Conservation (phyloP, 495 filamentous ascomycete genomes). For the Thermochaetoides thermophila region DNA sequence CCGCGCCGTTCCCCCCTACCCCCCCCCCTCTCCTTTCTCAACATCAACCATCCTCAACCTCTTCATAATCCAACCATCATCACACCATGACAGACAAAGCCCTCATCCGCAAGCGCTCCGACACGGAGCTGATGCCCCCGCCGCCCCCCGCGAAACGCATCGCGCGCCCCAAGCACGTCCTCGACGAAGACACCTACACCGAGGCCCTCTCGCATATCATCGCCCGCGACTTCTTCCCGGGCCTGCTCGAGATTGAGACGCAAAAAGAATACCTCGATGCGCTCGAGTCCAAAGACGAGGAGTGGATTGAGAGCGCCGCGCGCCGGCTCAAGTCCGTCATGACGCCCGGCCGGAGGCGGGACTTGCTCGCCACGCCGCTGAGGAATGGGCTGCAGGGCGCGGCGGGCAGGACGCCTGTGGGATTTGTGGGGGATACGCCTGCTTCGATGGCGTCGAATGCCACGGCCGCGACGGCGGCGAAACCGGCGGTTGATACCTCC, state of each 20-base stretch:
- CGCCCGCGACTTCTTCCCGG: constrained; percentile 91
- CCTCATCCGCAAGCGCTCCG: constrained; percentile 48
- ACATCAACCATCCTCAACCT: no score
- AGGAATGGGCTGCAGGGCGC: constrained; percentile 19
- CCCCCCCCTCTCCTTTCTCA: no score
- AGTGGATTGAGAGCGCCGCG: constrained; percentile 75
- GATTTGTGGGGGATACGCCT: constrained; percentile 52
- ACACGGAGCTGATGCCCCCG: constrained; percentile 74
- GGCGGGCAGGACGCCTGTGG: constrained; percentile 30
- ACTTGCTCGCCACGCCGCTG: constrained; percentile 9
- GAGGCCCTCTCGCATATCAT: constrained; percentile 87
- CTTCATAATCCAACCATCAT: no score
- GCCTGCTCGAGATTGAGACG: constrained; percentile 66
- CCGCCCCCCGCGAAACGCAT: constrained; percentile 82
- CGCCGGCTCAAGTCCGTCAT: constrained; percentile 61
- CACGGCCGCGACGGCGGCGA: constrained; percentile 20
- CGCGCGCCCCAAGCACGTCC: constrained; percentile 75
- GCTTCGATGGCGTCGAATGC: constrained; percentile 23
- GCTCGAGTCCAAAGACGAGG: constrained; percentile 63
- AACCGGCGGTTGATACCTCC: constrained; percentile 52
- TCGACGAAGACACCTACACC: constrained; percentile 92
- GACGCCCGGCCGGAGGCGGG: constrained; percentile 52
- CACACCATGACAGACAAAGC: no score
- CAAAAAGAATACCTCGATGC: constrained; percentile 90
- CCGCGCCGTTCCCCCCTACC: no score